Evolutionary conservation across 1,284 basidiomycete species (phyloP).

Genomic region (Ustilago vetiveriae): DNA sequence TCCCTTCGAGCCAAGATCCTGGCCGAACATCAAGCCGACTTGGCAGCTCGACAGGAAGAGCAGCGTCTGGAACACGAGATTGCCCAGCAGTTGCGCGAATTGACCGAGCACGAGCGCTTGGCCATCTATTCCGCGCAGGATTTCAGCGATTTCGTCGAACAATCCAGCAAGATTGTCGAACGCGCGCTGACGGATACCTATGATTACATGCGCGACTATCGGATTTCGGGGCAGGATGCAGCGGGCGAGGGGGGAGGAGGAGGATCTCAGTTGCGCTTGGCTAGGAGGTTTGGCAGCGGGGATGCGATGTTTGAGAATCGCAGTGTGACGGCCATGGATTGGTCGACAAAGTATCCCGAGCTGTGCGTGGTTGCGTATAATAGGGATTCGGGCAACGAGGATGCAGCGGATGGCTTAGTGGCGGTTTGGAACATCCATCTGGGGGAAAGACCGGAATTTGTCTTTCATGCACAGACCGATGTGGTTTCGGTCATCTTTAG

Average conservation of each 20-base stretch:
- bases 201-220: slow-evolving; percentile 96
- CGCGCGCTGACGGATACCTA: slow-evolving; percentile 95
- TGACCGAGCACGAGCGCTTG: slow-evolving; percentile 83
- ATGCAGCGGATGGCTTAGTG: slow-evolving; percentile 86
- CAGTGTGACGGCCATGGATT: slow-evolving; percentile 94
- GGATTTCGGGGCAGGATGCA: slow-evolving; percentile 78
- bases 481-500: slow-evolving; percentile 95
- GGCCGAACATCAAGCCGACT: slow-evolving; percentile 60
- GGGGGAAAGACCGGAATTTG: slow-evolving; percentile 92
- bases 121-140: slow-evolving; percentile 85
- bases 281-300: slow-evolving; percentile 48
- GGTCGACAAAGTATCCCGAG: slow-evolving; percentile 98
- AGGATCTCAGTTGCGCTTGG: slow-evolving; percentile 35
- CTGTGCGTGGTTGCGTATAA: slow-evolving; percentile 94
- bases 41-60: slow-evolving; percentile 69
- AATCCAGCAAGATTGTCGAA: slow-evolving; percentile 93
- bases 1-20: slow-evolving; percentile 37
- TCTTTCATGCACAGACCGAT: slow-evolving; percentile 97
- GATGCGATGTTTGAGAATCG: slow-evolving; percentile 73
- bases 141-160: slow-evolving; percentile 91
- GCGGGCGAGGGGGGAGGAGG: slow-evolving; percentile 68
- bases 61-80: slow-evolving; percentile 74
- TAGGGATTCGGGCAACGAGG: slow-evolving; percentile 83
- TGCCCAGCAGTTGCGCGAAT: slow-evolving; percentile 84
- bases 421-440: slow-evolving; percentile 97